A percentile compares a stretch with the other conserved stretches of the same genome.
These are phyloP conservation scores for Tripidium arundinaceum DNA, from an alignment of 202 grass and related monocot species.

Conservation along the genomic window DNA sequence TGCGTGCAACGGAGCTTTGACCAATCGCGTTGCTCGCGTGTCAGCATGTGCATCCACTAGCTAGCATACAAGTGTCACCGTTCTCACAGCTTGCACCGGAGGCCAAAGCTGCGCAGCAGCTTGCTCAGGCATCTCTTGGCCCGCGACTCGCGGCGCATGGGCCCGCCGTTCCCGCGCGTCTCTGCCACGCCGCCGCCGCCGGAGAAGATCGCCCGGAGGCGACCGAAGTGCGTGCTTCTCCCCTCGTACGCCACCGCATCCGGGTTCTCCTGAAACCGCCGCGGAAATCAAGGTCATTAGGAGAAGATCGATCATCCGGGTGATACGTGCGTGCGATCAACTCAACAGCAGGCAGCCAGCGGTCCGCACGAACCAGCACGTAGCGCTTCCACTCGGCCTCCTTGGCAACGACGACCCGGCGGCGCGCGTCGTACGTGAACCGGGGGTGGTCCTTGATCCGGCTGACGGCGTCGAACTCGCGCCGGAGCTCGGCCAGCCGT, in stretches of 20 bases:
- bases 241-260: conserved; percentile 24
- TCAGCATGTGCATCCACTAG: neutral
- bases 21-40: neutral
- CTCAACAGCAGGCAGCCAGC: neutral
- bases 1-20: neutral
- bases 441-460: conserved; percentile 24
- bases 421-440: conserved; percentile 33
- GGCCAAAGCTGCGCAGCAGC: conserved; percentile 33
- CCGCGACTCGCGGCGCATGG: neutral
- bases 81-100: neutral
- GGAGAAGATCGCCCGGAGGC: conserved; percentile 20
- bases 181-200: neutral
- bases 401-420: conserved; percentile 33
- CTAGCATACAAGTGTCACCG: neutral
- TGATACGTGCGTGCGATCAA: neutral
- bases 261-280: conserved; percentile 27
- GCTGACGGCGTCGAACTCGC: conserved; percentile 27
- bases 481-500: conserved; percentile 24
- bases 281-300: too few species aligned
- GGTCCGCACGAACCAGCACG: neutral
- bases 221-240: conserved; percentile 12
- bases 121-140: conserved; percentile 27
- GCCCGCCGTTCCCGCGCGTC: neutral
- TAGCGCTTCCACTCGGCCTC: conserved; percentile 35
- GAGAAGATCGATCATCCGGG: neutral